Evolutionary conservation across 1,284 basidiomycete species (phyloP), one percentile per base, ranked within the genome.

Genomic region (Leccinum pachyderme): DNA sequence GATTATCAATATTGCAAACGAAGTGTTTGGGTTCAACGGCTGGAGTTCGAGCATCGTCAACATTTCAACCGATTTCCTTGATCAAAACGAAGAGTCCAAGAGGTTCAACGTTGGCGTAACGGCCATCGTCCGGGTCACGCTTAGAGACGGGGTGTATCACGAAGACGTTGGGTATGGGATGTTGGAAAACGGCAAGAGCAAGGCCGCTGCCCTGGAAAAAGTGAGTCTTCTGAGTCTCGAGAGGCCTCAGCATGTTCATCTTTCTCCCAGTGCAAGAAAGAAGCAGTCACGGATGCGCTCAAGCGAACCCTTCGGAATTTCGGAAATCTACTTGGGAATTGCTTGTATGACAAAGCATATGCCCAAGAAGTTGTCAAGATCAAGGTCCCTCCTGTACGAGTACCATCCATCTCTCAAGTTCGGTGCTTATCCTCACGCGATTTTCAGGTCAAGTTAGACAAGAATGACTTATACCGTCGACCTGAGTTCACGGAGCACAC

Each of bases 11-110:
- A 80, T 99, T 25, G 96, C 96, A 1, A 99, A 99, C 71, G 95
- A 99, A 64, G 91, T 99, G 35, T 99, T 99, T 75, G 96, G 96
- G 1, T 98, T 95, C 77, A 95, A 98, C 61, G 97, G 97, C 9
- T 99, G 96, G 96, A 93, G 89, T 51, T 93, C 94, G 2, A 91
- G 77, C 53, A 81, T 98, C 49, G 82, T 91, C 53, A 89, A 74
- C 49, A 73, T 98, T 43, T 86, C 86, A 15, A 90, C 89, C 2
- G 87, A 89, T 66, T 89, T 82, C 60, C 68, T 85, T 56, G 93
- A 96, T 65, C 82, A 74, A 59, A 84, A 78, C 58, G 83, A 87
- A 59, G 84, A 92, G 57, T 79, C 82, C 9, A 77, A 75, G 54
- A 76, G 87, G 58, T 91, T 79, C 66, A 89, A 78, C 52, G 82